Evolutionary conservation across 2,329 filamentous ascomycete genomes (phyloP), one percentile per base, ranked within the genome.

Genomic region (Mycosphaerella sp.): DNA sequence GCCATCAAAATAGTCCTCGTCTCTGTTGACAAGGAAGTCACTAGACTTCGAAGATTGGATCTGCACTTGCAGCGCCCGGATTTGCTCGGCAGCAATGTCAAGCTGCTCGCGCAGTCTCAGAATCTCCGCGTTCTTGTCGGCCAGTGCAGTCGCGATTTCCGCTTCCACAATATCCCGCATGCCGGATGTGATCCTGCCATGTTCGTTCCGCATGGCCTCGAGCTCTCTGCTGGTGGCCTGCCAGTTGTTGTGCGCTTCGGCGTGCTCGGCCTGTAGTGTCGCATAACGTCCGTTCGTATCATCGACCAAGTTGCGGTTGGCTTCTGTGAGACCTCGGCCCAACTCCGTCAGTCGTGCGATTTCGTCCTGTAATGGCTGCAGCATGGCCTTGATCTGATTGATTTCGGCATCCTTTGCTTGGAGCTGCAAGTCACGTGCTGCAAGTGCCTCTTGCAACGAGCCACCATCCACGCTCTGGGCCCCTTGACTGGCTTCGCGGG

Each of bases 1-100:
- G 63, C 82, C 82, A 65, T 96, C 89, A 66, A 98, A 97, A 75
- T 96, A 90, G 71, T 96, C 90, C 68, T 96, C 90, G 65, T 96
- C 89, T 59, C 81, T 82, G 55, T 89, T 77, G 43, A 79, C 80
- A 56, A 97, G 82, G 72, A 94, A 91, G 59, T 87, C 81, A 62
- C 88, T 85, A 2, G 59, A 54, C 50, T 76, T 75, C 30, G 78
- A 74, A 2, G 74, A 72, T 21, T 81, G 70, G 35, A 84, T 80
- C 62, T 83, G 76, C 56, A 76, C 73, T 60, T 84, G 80, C 42
- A 84, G 68, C 16, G 74, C 72, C 58, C 79, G 75, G 58, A 84
- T 78, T 61, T 82, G 77, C 59, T 81, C 77, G 46, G 74, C 75
- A 12, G 89, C 86, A 27, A 77, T 79, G 54, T 88, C 83, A 34